A percentile compares a stretch with the other conserved stretches of the same genome.
Conservation (phyloP, 1,139 yeast genomes). For the Protomyces pachydermus region DNA sequence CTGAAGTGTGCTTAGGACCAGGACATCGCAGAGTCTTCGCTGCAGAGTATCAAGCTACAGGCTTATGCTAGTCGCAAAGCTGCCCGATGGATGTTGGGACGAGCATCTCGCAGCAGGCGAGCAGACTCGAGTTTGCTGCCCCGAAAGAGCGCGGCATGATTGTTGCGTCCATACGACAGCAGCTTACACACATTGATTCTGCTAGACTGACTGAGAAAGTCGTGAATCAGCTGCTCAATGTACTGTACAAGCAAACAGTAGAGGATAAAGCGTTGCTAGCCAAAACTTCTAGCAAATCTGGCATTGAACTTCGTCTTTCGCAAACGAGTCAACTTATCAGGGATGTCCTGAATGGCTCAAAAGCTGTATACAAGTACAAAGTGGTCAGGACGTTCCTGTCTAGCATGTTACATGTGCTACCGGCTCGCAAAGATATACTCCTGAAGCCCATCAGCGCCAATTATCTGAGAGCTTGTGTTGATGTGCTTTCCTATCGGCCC, state of each 20-base stretch:
- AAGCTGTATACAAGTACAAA: not conserved
- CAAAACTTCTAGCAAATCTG: not conserved
- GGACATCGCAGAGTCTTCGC: too few species aligned
- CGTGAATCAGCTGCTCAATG: not conserved
- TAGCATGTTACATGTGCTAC: not conserved
- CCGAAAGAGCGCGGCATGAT: not conserved
- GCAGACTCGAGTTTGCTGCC: not conserved
- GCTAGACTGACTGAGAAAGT: not conserved
- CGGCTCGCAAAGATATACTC: not conserved
- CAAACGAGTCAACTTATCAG: not conserved
- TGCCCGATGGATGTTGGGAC: not conserved
- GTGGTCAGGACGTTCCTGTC: not conserved
- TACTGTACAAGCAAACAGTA: not conserved
- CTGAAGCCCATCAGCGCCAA: not conserved
- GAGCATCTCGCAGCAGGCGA: not conserved
- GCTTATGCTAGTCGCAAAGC: not conserved
- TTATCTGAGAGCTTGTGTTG: not conserved
- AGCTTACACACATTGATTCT: not conserved
- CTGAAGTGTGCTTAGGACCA: too few species aligned
- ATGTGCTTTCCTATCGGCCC: not conserved
- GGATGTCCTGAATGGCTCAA: not conserved
- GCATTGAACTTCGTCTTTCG: not conserved
- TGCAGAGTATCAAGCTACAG: too few species aligned
- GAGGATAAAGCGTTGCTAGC: not conserved
- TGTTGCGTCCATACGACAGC: not conserved